A percentile compares a stretch with the other conserved stretches of the same genome.
Evolutionary conservation across 1,284 basidiomycete species (phyloP).

Genomic region (Rhizopogon parksii): DNA sequence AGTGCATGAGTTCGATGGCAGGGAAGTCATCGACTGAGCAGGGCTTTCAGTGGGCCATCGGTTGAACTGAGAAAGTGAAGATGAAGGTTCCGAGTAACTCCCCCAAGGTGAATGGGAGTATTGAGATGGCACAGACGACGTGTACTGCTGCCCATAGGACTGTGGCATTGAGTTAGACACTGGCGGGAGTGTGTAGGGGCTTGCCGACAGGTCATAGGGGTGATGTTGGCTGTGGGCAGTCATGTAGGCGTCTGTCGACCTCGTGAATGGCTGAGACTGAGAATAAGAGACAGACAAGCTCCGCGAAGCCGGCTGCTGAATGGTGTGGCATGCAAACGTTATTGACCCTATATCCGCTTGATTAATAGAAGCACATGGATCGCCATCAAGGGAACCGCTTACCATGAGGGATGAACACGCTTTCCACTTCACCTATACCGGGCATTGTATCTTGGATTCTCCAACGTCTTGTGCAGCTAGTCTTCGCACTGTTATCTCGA

Average conservation of each 20-base stretch:
- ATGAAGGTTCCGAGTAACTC: slow-evolving; percentile 32
- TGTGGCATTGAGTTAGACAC: slow-evolving; percentile 22
- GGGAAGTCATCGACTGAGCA: slow-evolving; percentile 26
- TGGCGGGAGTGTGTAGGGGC: slow-evolving; percentile 28
- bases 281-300: slow-evolving; percentile 14
- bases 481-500: slow-evolving; percentile 67
- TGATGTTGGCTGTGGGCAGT: slow-evolving; percentile 31
- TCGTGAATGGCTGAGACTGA: slow-evolving; percentile 23
- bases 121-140: slow-evolving; percentile 23
- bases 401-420: slow-evolving; percentile 93
- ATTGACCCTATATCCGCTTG: slow-evolving; percentile 49
- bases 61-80: slow-evolving; percentile 29
- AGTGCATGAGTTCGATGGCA: slow-evolving; percentile 22
- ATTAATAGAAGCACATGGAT: slow-evolving; percentile 30
- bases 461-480: slow-evolving; percentile 90
- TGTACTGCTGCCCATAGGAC: slow-evolving; percentile 23
- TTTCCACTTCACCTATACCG: slow-evolving; percentile 68
- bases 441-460: slow-evolving; percentile 73
- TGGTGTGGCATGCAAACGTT: slow-evolving; percentile 78
- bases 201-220: slow-evolving; percentile 24
- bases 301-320: slow-evolving; percentile 23
- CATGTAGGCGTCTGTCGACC: slow-evolving; percentile 33
- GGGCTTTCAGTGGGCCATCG: slow-evolving; percentile 37
- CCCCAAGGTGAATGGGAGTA: slow-evolving; percentile 49
- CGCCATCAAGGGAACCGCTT: slow-evolving; percentile 34